Conservation (phyloP, 2,329 filamentous ascomycete species). For the Penicillium sp. region DNA sequence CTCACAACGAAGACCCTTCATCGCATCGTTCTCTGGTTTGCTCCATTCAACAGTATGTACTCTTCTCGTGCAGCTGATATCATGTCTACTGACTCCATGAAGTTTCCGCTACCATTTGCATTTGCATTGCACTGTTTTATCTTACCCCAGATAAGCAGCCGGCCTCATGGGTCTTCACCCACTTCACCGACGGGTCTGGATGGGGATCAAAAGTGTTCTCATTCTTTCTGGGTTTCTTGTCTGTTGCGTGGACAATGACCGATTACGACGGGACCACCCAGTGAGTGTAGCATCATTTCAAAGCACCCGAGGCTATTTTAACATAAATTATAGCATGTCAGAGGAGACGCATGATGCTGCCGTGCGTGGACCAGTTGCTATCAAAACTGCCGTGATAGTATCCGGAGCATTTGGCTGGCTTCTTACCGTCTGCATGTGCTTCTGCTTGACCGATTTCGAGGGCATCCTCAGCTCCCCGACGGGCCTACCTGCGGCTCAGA, state of each 20-base stretch:
- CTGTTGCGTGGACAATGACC: conserved; percentile 61
- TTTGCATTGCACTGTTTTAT: conserved; percentile 61
- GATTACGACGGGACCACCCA: conserved; percentile 69
- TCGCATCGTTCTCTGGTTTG: conserved; percentile 64
- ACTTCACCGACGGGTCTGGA: conserved; percentile 63
- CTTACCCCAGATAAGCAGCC: conserved; percentile 62
- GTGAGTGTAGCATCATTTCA: conserved; percentile 38
- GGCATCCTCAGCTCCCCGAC: conserved; percentile 59
- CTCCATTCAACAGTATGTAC: conserved; percentile 61
- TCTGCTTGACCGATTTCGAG: conserved; percentile 62
- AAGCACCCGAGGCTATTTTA: neutral
- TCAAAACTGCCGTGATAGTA: conserved; percentile 60
- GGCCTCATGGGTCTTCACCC: conserved; percentile 62
- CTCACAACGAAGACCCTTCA: conserved; percentile 63
- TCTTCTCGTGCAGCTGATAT: neutral
- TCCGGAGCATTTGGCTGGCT: conserved; percentile 64
- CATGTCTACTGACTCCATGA: neutral
- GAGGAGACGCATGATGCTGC: conserved; percentile 68
- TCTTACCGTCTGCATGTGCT: conserved; percentile 64
- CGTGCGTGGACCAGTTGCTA: conserved; percentile 61
- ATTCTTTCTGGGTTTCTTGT: conserved; percentile 59
- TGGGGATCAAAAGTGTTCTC: conserved; percentile 65
- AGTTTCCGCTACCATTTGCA: conserved; percentile 62
- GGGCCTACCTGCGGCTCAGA: conserved; percentile 61
- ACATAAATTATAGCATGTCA: conserved; percentile 55